Evolutionary conservation across 148 eudicot genomes (phyloP).

Genomic region (Rhododendron simsii): DNA sequence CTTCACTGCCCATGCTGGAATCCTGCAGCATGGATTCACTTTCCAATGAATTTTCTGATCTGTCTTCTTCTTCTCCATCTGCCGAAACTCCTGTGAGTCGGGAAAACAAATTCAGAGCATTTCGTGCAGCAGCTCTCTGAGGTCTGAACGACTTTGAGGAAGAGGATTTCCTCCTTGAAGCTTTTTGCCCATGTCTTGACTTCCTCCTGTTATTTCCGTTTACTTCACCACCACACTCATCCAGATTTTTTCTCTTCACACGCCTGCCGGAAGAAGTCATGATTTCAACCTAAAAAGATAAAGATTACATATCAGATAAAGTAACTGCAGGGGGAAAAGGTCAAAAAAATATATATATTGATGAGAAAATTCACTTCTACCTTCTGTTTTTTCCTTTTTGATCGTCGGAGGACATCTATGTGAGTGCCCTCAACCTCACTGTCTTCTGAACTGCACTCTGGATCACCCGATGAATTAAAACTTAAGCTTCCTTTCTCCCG

Average conservation of each 20-base stretch:
- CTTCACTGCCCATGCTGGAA: constrained; percentile 64
- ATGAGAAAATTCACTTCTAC: constrained; percentile 37
- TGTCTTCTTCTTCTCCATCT: constrained; percentile 51
- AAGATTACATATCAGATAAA: constrained; percentile 2
- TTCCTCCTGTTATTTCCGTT: constrained; percentile 37
- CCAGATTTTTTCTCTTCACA: constrained; percentile 82
- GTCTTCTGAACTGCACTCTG: constrained; percentile 58
- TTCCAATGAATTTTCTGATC: constrained; percentile 53
- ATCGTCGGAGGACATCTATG: constrained; percentile 61
- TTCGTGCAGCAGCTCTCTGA: constrained; percentile 90
- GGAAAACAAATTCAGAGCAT: constrained; percentile 82
- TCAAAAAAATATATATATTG: not conserved
- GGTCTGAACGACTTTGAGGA: constrained; percentile 72
- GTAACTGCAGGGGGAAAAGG: not conserved
- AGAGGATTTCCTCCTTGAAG: constrained; percentile 46
- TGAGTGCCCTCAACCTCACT: constrained; percentile 51
- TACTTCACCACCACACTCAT: constrained; percentile 49
- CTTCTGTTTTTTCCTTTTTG: constrained; percentile 71
- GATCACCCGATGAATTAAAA: constrained; percentile 48
- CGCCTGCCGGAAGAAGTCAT: constrained; percentile 98
- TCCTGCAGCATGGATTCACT: constrained; percentile 67
- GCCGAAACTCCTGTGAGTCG: constrained; percentile 58
- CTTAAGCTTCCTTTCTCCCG: constrained; percentile 52
- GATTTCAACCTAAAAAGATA: constrained; percentile 50
- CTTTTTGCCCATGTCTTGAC: constrained; percentile 43